Base-by-base conservation (phyloP, 2,329 filamentous ascomycete genomes). In the Magnaporthiopsis incrustans region DNA sequence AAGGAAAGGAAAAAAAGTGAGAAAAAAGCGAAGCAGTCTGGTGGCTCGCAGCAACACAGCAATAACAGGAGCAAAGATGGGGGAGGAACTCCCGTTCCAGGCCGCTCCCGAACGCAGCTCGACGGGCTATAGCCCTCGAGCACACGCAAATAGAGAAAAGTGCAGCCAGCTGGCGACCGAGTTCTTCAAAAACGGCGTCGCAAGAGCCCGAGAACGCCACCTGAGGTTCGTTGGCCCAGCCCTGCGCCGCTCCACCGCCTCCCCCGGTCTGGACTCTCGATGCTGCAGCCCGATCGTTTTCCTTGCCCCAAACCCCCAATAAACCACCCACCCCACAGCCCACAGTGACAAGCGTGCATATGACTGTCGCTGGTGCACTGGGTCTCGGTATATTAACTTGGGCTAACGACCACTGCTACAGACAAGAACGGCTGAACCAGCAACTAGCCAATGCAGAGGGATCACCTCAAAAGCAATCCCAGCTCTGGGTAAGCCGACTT, bases 181-280 rank as follows among this genome's bases (percentile, higher is more conserved):
- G 64, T 91, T 91, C 78, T 92, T 92, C 81, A 88, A 89, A 71
- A 88, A 91, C 75, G 91, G 89, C 73, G 89, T 92, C 56, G 87
- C 89, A 76, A 83, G 89, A 69, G 89, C 89, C 64, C 82, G 88
- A 69, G 89, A 91, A 73, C 83, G 89, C 61, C 91, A 91, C 73
- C 82, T 87, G 72, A 83, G 88, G 88, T 89, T 75, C 65, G 33
- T n/a, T 35, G 57, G 57, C 59, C 56, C 69, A 32, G 33, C 26
- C n/a, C 30, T 64, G n/a, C n/a, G 44, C 44, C 44, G 44, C 44
- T 53, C 44, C 44, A 22, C 44, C 44, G 22, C 44, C 44, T 53
- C 44, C 18, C 44, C 44, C 22, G 44, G 22, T 6, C 30, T 30
- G 30, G 30, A 30, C 30, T 25, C 44, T 10, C 44, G 44, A 53